Percentiles rank a stretch among this genome's conserved stretches.
Evolutionary conservation across 345 rosid species (phyloP).

Genomic region (Eutrema heterophyllum): DNA sequence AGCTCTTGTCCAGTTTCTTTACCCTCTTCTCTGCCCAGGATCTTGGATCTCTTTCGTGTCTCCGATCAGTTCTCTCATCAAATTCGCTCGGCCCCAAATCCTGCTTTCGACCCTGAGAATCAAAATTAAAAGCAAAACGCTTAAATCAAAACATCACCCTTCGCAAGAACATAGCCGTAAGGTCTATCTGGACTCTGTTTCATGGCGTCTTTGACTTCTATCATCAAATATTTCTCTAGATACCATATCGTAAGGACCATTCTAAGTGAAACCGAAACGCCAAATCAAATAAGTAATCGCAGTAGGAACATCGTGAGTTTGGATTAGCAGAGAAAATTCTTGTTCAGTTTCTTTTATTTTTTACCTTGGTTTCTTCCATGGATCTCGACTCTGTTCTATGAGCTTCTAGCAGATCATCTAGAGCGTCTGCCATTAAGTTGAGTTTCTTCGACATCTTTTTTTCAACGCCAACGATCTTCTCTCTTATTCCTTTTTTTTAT

Average conservation of each 20-base stretch:
- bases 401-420: background rate
- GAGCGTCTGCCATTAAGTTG: background rate
- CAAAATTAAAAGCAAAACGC: background rate
- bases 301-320: background rate
- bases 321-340: background rate
- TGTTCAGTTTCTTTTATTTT: background rate
- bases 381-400: background rate
- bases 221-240: background rate
- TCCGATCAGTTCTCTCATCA: background rate
- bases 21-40: background rate
- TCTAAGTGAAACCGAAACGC: background rate
- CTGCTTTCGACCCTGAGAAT: background rate
- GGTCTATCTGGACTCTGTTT: background rate
- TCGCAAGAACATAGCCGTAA: background rate
- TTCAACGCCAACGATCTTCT: background rate
- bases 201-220: background rate
- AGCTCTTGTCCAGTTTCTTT: background rate
- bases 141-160: background rate
- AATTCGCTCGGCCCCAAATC: background rate
- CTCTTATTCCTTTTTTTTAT: too few relatives aligned
- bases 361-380: background rate
- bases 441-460: background rate
- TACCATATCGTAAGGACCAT: background rate
- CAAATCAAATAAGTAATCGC: background rate
- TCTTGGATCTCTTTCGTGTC: background rate